Evolutionary conservation across 768 basidiomycete species (phyloP).

Genomic region (Lentinula boryana): DNA sequence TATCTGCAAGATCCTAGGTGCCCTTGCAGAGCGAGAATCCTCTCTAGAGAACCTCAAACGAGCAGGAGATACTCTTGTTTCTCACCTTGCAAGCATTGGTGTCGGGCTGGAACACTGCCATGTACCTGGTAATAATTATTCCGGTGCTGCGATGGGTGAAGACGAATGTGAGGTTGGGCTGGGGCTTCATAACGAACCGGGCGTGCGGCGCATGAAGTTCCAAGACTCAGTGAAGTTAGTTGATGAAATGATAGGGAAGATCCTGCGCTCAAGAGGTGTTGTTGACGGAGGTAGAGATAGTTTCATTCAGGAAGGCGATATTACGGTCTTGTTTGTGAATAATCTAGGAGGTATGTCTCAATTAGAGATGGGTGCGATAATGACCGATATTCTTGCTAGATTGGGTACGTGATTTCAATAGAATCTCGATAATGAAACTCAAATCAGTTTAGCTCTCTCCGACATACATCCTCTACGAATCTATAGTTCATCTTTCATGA

Average conservation of each 20-base stretch:
- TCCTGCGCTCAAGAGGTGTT: slow-evolving; percentile 19
- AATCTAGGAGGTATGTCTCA: slow-evolving; percentile 34
- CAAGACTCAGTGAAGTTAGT: slow-evolving; percentile 26
- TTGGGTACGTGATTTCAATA: slow-evolving; percentile 29
- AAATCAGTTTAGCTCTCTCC: slow-evolving; percentile 15
- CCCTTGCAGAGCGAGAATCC: slow-evolving; percentile 35
- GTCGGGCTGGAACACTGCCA: slow-evolving; percentile 51
- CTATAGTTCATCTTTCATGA: slow-evolving; percentile 49
- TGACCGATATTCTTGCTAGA: slow-evolving; percentile 35
- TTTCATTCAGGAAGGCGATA: slow-evolving; percentile 28
- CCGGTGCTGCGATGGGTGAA: slow-evolving; percentile 11
- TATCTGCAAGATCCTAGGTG: slow-evolving; percentile 54
- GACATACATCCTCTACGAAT: slow-evolving; percentile 32
- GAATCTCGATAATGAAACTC: background rate
- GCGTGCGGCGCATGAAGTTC: slow-evolving; percentile 27
- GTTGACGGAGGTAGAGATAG: slow-evolving; percentile 13
- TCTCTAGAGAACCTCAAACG: slow-evolving; percentile 24
- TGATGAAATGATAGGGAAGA: slow-evolving; percentile 23
- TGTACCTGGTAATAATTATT: slow-evolving; percentile 33
- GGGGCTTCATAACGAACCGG: slow-evolving; percentile 54
- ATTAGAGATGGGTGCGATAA: slow-evolving; percentile 46
- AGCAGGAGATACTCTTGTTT: slow-evolving; percentile 28
- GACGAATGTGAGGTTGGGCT: slow-evolving; percentile 42
- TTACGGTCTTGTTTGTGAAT: slow-evolving; percentile 30
- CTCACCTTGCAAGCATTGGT: slow-evolving; percentile 27